Evolutionary conservation across 2,329 filamentous ascomycete genomes (phyloP).

Genomic region (Mycosphaerella sp.): DNA sequence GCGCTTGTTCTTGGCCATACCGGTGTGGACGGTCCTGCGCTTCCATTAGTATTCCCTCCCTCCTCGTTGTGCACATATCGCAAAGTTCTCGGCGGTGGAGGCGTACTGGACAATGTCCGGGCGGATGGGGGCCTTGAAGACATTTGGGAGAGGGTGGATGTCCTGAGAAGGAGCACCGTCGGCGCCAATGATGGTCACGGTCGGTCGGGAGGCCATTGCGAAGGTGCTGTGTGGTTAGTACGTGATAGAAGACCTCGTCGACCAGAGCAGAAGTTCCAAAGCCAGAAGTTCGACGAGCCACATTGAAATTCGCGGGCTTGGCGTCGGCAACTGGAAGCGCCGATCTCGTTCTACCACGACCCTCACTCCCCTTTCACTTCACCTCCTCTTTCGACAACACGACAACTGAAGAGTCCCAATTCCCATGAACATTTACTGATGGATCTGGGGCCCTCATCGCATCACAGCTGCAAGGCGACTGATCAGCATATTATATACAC

Average conservation of each 20-base stretch:
- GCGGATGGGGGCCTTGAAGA: conserved; percentile 97
- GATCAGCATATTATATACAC: no score
- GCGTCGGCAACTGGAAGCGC: background rate
- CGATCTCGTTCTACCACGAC: no score
- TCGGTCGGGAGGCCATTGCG: conserved; percentile 89
- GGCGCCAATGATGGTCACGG: conserved; percentile 93
- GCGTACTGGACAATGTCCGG: conserved; percentile 96
- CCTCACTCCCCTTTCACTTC: no score
- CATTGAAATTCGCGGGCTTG: conserved; percentile 5
- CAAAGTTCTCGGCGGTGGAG: conserved; percentile 2
- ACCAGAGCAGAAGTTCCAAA: conserved; percentile 4
- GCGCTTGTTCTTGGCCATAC: conserved; percentile 99
- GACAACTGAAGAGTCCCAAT: no score
- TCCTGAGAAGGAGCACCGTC: conserved; percentile 88
- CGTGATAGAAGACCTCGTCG: conserved; percentile 1
- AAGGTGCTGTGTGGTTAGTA: conserved; percentile 18
- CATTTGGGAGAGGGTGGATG: conserved; percentile 87
- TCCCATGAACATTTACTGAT: no score
- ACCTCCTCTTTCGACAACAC: no score
- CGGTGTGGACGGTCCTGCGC: conserved; percentile 73
- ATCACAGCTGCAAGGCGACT: no score
- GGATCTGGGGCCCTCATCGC: no score
- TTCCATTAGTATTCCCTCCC: conserved; percentile 23
- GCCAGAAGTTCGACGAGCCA: conserved; percentile 1
- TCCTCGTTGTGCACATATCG: conserved; percentile 9